Conservation (phyloP, 164 flowering plant species). For the Liriodendron chinense region DNA sequence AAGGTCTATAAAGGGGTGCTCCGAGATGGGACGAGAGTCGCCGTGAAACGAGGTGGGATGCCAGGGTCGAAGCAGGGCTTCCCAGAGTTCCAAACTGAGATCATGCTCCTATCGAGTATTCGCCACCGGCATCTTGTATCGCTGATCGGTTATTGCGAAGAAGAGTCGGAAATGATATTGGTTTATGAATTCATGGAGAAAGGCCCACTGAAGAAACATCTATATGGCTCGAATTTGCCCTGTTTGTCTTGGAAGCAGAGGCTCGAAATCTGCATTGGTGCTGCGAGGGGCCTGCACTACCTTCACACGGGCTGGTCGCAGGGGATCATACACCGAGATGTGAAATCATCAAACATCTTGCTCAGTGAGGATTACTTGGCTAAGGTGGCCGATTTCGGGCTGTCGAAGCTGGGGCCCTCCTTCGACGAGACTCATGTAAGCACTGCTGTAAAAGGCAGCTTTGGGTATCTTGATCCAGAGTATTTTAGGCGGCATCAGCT, state of each 20-base stretch:
- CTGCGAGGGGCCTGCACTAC: conserved; percentile 34
- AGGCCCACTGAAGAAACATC: conserved; percentile 64
- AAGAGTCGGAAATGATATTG: conserved; percentile 78
- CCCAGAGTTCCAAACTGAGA: conserved; percentile 79
- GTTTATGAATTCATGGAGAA: conserved; percentile 81
- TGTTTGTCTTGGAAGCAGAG: conserved; percentile 54
- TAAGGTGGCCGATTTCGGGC: conserved; percentile 33
- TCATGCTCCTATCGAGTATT: conserved; percentile 61
- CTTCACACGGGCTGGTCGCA: conserved; percentile 31
- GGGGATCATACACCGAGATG: conserved; percentile 32
- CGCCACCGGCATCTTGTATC: conserved; percentile 40
- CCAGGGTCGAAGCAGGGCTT: conserved; percentile 79
- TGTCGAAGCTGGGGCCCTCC: conserved; percentile 23
- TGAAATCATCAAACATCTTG: conserved; percentile 28
- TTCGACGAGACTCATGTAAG: conserved; percentile 28
- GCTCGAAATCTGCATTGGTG: conserved; percentile 28
- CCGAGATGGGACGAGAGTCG: conserved; percentile 55
- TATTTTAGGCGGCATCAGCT: conserved; percentile 23
- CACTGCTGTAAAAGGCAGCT: conserved; percentile 33
- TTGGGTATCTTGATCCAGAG: conserved; percentile 35
- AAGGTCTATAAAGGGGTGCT: conserved; percentile 73
- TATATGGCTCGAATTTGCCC: conserved; percentile 50
- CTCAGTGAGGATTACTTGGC: conserved; percentile 25
- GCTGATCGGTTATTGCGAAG: conserved; percentile 76
- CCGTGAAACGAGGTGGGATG: conserved; percentile 62